phyloP scores from a whole-genome alignment of 768 basidiomycete species.

The Termitomyces sp. region DNA sequence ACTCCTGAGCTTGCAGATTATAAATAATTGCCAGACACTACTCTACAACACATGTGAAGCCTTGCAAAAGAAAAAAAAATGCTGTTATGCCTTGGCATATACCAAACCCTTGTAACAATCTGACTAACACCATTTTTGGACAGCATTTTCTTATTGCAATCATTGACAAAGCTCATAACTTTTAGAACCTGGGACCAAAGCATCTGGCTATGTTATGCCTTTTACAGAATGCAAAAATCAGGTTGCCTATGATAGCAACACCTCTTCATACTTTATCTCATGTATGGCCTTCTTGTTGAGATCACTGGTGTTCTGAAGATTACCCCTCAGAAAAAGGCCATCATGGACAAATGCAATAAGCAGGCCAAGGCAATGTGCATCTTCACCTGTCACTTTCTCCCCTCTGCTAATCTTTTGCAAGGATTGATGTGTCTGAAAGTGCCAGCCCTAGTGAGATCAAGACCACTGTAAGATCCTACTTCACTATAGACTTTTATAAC shows the following conservation, averaged over 20 bases:
- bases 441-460: not conserved
- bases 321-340: not conserved
- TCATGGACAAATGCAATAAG: constrained; percentile 4
- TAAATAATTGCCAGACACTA: constrained; percentile 16
- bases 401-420: not conserved
- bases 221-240: constrained; percentile 7
- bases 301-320: constrained; percentile 6
- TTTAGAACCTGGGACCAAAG: constrained; percentile 17
- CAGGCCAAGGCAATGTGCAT: not conserved
- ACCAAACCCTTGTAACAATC: not conserved
- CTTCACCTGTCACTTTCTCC: too few relatives aligned
- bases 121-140: constrained; percentile 15
- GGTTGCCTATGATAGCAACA: constrained; percentile 22
- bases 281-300: constrained; percentile 12
- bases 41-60: constrained; percentile 6
- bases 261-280: constrained; percentile 24
- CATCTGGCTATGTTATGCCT: constrained; percentile 15
- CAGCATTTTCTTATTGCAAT: constrained; percentile 15
- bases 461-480: not conserved
- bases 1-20: not conserved
- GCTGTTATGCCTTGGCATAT: constrained; percentile 17
- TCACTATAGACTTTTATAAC: too few relatives aligned
- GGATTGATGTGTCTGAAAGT: not conserved
- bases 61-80: not conserved
- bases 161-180: constrained; percentile 23